phyloP scores from a whole-genome alignment of 1,139 yeast genomes.

The Protomyces gravidus region DNA sequence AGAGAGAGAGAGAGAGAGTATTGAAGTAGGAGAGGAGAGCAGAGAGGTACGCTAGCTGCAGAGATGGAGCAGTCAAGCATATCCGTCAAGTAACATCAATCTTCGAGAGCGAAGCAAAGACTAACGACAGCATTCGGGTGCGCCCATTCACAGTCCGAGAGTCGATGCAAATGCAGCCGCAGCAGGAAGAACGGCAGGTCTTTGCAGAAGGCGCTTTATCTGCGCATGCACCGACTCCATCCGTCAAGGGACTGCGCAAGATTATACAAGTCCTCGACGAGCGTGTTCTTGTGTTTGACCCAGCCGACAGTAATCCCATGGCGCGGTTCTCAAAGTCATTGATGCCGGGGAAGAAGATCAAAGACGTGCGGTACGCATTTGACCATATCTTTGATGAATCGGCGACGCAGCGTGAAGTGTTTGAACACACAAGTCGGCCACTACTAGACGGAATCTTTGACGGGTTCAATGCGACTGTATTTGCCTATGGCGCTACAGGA shows the following conservation, averaged over 20 bases:
- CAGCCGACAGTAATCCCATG: slow-evolving; percentile 70
- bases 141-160: slow-evolving; percentile 74
- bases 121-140: slow-evolving; percentile 52
- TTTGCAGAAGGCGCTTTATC: slow-evolving; percentile 57
- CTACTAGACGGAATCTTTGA: slow-evolving; percentile 64
- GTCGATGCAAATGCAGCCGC: slow-evolving; percentile 43
- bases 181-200: slow-evolving; percentile 43
- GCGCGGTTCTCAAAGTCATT: slow-evolving; percentile 57
- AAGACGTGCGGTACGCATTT: slow-evolving; percentile 43
- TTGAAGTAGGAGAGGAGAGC: too few relatives aligned
- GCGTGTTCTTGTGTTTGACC: slow-evolving; percentile 83
- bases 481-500: slow-evolving; percentile 97
- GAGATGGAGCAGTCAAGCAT: slow-evolving; percentile 26
- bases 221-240: slow-evolving; percentile 36
- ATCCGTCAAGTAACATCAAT: slow-evolving; percentile 23
- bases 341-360: slow-evolving; percentile 39
- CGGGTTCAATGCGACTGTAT: slow-evolving; percentile 85
- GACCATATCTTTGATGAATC: slow-evolving; percentile 63
- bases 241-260: slow-evolving; percentile 60
- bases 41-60: too few relatives aligned
- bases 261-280: slow-evolving; percentile 82
- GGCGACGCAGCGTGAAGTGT: slow-evolving; percentile 54
- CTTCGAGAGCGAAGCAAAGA: background rate
- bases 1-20: too few relatives aligned
- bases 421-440: slow-evolving; percentile 55